Evolutionary conservation across 2,329 filamentous ascomycete species (phyloP), one percentile per base, ranked within the genome.

Genomic region (Sporothrix sp.): DNA sequence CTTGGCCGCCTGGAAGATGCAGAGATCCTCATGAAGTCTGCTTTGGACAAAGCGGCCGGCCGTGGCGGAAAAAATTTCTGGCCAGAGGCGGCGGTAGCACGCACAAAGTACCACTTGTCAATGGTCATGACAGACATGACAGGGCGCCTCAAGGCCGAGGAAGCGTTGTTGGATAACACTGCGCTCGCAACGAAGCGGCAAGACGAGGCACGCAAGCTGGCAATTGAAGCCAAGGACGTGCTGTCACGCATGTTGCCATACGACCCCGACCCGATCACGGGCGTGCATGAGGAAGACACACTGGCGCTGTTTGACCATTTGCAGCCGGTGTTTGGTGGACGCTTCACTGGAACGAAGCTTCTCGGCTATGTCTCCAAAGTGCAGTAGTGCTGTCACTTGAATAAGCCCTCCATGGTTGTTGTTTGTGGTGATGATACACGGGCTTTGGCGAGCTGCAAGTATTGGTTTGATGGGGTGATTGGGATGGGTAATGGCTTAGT

Each of bases 271-370:
- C 46, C 53, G 7, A 56, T 56, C 30, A 54, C 50, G 9, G 54
- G 52, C 1, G 54, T 56, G 20, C 33, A 33, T 1, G 55, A 57
- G 28, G 51, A 50, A 18, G 53, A 57, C 37, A 57, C 52, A 8
- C 44, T 57, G 39, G 53, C 55, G 2, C 33, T 55, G 36, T 57
- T 57, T 21, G 55, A 57, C 45, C 53, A 57, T n/a, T n/a, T 55
- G 32, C 55, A 57, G 36, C 53, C 55, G 1, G 55, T 55, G 11
- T 57, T 57, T 50, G 55, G 53, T 7, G 55, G 55, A 3, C 51
- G 55, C 2, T 57, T 54, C n/a, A 57, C 55, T 9, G 40, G 55
- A 20, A 53, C 51, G 2, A 55, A 53, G 44, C 39, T 57, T 30
- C 43, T 57, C 13, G 30, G 14, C 1, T 57, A 57, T 32, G 49